Evolutionary conservation across 1,284 basidiomycete species (phyloP).

Genomic region (Gomphus sp.): DNA sequence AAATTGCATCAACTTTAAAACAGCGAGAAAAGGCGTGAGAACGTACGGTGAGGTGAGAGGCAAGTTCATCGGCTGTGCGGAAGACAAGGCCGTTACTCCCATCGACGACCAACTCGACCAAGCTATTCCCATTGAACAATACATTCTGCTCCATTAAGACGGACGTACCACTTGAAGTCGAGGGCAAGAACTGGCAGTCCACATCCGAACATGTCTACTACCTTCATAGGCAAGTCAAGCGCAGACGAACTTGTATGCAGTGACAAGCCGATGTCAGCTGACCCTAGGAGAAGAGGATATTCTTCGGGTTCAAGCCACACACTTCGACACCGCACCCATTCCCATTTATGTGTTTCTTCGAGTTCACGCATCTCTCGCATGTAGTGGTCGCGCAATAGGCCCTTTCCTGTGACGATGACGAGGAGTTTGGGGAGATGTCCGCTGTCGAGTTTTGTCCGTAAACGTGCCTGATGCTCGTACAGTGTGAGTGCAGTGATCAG

Average conservation of each 20-base stretch:
- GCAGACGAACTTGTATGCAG: constrained; percentile 88
- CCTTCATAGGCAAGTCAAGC: constrained; percentile 97
- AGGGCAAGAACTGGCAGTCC: constrained; percentile 89
- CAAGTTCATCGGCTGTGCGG: constrained; percentile 57
- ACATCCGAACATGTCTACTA: constrained; percentile 99
- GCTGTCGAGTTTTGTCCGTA: constrained; percentile 16
- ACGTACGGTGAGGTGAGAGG: constrained; percentile 62
- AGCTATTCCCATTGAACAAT: constrained; percentile 33
- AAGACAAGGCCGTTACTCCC: constrained; percentile 81
- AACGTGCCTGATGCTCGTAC: constrained; percentile 58
- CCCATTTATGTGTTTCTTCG: constrained; percentile 56
- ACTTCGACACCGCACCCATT: constrained; percentile 75
- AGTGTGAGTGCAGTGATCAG: constrained; percentile 62
- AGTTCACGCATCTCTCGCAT: constrained; percentile 50
- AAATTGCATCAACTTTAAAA: constrained; percentile 3
- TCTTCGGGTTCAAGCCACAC: constrained; percentile 83
- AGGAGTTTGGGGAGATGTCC: constrained; percentile 52
- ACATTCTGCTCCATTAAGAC: neutral
- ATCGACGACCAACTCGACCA: constrained; percentile 81
- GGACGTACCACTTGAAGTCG: constrained; percentile 67
- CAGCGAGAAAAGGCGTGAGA: neutral
- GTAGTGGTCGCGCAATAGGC: constrained; percentile 67
- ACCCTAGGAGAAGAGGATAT: constrained; percentile 79
- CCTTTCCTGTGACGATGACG: constrained; percentile 89
- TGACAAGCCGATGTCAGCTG: constrained; percentile 87